phyloP scores from a whole-genome alignment of 495 filamentous ascomycete genomes.

The Jackrogersella minutella region DNA sequence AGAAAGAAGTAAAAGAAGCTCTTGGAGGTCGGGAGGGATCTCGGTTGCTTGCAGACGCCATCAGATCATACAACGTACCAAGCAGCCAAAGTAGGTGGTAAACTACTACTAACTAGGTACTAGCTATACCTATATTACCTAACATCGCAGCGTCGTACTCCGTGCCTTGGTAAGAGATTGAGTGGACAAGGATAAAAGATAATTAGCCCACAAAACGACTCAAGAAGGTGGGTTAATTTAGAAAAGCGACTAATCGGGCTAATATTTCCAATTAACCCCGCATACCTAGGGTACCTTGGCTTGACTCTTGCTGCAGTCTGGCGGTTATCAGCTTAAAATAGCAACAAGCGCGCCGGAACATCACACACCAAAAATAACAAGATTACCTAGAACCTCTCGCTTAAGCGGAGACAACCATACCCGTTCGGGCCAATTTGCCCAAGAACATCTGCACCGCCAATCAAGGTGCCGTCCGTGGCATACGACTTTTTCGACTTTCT shows the following conservation, averaged over 20 bases:
- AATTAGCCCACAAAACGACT: constrained; percentile 21
- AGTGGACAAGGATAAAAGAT: constrained; percentile 8
- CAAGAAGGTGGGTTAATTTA: constrained; percentile 38
- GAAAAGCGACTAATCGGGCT: constrained; percentile 15
- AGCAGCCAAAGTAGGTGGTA: background rate
- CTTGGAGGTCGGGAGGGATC: constrained; percentile 17
- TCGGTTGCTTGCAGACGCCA: constrained; percentile 28
- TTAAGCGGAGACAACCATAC: constrained; percentile 19
- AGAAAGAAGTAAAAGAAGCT: constrained; percentile 30
- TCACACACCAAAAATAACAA: constrained; percentile 30
- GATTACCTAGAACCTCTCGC: constrained; percentile 19
- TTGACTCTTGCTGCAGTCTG: background rate
- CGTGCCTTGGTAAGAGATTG: background rate
- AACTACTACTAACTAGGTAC: background rate
- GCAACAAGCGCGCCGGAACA: constrained; percentile 39
- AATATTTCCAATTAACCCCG: constrained; percentile 1
- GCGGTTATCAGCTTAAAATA: constrained; percentile 38
- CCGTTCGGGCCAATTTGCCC: constrained; percentile 35
- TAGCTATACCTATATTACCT: too few species aligned
- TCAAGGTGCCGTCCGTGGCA: constrained; percentile 9
- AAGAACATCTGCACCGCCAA: constrained; percentile 18
- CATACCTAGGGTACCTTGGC: background rate
- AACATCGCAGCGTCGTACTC: too few species aligned
- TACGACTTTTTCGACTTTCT: background rate
- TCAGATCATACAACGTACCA: constrained; percentile 32